Evolutionary conservation across 805 yeast genomes (phyloP), one percentile per base, ranked within the genome.

Genomic region (Candida vaughaniae): DNA sequence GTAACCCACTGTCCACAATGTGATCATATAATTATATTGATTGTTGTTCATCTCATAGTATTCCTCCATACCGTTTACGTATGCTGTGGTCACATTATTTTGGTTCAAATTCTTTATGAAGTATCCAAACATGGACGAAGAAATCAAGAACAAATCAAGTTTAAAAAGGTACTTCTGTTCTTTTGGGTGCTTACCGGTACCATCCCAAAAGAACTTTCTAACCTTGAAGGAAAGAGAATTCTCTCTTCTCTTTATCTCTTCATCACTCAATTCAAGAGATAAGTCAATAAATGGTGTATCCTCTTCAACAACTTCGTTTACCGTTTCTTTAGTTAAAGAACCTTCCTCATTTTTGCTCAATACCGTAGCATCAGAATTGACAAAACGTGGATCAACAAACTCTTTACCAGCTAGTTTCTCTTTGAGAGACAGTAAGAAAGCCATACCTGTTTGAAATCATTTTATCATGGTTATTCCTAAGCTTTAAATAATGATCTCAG

Each of bases 111-210:
- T 66, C 51, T 71, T 72, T 45, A 69, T 63, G 46, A 70, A 72
- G 47, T 71, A 71, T 1, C 78, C 78, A 40, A 78, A 56, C 54
- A 79, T 73, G 0, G 82, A 67, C 45, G 77, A 77, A 30, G 70
- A 62, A n/a, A 79, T 67, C 34, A 83, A 58, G 22, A 78, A 51
- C 9, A 77, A 43, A 48, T 66, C 71, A 35, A 66, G 46, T 41
- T 65, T 66, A 33, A 53, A 16, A 43, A 66, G 46, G 38, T 60
- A 64, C 31, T 39, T 48, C 43, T 56, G 59, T 40, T 66, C 71
- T 25, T 48, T 50, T 5, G 67, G 66, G 40, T 64, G 67, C 42
- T 60, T 62, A 17, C 57, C 70, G 1, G 55, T 47, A 3, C 64
- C 64, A 43, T 66, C 71, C 69, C 70, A 65, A 6, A 62, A 35